Conservation (phyloP, 306 rosid genomes). For the Geum urbanum region DNA sequence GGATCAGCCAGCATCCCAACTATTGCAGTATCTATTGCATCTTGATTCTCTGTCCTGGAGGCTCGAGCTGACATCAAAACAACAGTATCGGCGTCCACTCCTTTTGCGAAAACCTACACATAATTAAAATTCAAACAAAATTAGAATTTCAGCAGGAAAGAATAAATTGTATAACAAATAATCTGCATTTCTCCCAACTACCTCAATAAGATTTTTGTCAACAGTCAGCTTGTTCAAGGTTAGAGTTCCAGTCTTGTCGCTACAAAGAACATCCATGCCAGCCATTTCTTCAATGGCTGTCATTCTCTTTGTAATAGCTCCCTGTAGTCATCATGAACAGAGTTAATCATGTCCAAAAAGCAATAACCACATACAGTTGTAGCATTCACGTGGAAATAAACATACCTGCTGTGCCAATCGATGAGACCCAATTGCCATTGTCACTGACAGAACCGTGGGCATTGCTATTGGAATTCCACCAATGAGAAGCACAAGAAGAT, state of each 20-base stretch:
- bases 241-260: constrained; percentile 96
- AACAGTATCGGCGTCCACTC: constrained; percentile 85
- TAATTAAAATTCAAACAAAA: constrained; percentile 19
- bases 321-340: constrained; percentile 48
- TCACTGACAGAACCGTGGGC: constrained; percentile 97
- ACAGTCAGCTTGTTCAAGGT: constrained; percentile 86
- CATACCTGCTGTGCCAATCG: constrained; percentile 93
- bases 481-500: constrained; percentile 92
- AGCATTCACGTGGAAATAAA: constrained; percentile 23
- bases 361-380: constrained; percentile 11
- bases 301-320: constrained; percentile 99
- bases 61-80: constrained; percentile 98
- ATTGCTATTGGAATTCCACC: constrained; percentile 99
- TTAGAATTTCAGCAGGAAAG: constrained; percentile 1
- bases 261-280: constrained; percentile 99
- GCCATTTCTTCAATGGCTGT: constrained; percentile 99
- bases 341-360: constrained; percentile 9
- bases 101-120: constrained; percentile 75
- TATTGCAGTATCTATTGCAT: constrained; percentile 92
- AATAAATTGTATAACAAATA: constrained; percentile 9
- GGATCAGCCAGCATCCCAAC: constrained; percentile 99
- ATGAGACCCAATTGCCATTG: constrained; percentile 99
- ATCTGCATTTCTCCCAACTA: constrained; percentile 30
- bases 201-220: constrained; percentile 93
- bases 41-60: constrained; percentile 92